These are phyloP conservation scores for Heritiera littoralis DNA, from an alignment of 345 rosid genomes.

Conservation along the genomic window DNA sequence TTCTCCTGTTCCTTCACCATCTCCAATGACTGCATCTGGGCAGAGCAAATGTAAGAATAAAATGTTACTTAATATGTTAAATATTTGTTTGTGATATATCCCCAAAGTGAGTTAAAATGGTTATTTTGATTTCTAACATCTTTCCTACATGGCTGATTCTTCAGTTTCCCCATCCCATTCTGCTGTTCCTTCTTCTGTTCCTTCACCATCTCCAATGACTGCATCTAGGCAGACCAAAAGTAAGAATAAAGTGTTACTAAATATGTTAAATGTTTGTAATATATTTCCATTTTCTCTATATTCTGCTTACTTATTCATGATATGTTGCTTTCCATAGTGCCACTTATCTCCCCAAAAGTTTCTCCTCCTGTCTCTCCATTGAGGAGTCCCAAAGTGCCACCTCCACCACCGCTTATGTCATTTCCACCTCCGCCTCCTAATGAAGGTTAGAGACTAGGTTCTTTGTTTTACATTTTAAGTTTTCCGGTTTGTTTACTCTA, in stretches of 20 bases:
- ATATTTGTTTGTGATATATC: not conserved
- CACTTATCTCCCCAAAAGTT: constrained; percentile 38
- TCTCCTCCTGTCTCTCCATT: constrained; percentile 46
- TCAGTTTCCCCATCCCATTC: constrained; percentile 39
- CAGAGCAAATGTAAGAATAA: constrained; percentile 46
- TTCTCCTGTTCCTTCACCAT: constrained; percentile 59
- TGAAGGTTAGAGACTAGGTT: constrained; percentile 50
- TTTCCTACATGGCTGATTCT: constrained; percentile 31
- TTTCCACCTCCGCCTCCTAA: constrained; percentile 97
- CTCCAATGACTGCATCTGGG: constrained; percentile 43
- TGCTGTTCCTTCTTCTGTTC: constrained; percentile 45
- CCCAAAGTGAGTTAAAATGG: constrained; percentile 2
- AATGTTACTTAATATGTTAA: not conserved
- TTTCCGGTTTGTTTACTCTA: constrained; percentile 16
- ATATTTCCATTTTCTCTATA: constrained; percentile 3
- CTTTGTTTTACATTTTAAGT: constrained; percentile 6
- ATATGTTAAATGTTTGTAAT: not conserved
- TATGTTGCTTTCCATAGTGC: constrained; percentile 46
- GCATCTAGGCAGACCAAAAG: constrained; percentile 46
- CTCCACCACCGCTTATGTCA: constrained; percentile 58
- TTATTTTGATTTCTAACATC: constrained; percentile 26
- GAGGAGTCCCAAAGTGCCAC: constrained; percentile 59
- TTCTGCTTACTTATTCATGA: constrained; percentile 33
- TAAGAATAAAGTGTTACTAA: constrained; percentile 27
- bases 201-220: constrained; percentile 55